Evolutionary conservation across 2,329 filamentous ascomycete species (phyloP).

Genomic region (Seiridium unicorne): DNA sequence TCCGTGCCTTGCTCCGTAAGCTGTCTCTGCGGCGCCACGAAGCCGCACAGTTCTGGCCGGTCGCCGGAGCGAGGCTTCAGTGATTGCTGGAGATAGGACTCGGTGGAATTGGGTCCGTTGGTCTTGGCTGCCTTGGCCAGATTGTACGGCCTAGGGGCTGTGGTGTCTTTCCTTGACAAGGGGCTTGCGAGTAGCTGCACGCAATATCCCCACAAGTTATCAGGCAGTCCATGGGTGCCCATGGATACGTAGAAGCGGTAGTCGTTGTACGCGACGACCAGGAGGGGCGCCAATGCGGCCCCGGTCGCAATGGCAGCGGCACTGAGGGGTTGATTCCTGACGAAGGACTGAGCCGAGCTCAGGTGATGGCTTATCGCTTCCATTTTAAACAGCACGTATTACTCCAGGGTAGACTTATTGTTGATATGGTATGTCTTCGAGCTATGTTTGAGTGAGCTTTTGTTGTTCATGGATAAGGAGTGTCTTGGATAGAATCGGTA

Average conservation of each 20-base stretch:
- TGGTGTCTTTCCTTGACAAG: constrained; percentile 20
- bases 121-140: constrained; percentile 13
- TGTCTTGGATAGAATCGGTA: too few relatives aligned
- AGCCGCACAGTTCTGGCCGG: constrained; percentile 12
- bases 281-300: neutral
- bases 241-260: constrained; percentile 8
- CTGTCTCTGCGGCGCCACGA: constrained; percentile 18
- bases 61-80: constrained; percentile 7
- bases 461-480: too few relatives aligned
- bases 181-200: constrained; percentile 16
- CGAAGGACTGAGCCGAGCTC: neutral
- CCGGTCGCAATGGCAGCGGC: neutral
- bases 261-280: constrained; percentile 4
- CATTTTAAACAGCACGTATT: neutral
- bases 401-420: too few relatives aligned
- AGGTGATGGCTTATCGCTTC: neutral
- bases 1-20: constrained; percentile 9
- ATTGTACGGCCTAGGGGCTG: constrained; percentile 19
- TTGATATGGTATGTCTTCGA: too few relatives aligned
- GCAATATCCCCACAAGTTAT: constrained; percentile 6
- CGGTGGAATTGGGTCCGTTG: constrained; percentile 11
- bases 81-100: neutral
- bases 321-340: neutral
- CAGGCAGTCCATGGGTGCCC: constrained; percentile 8
- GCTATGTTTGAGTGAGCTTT: too few relatives aligned